These are phyloP conservation scores for Mucor lusitanicus DNA, from an alignment of 371 early-diverging fungal species.

Conservation along the genomic window DNA sequence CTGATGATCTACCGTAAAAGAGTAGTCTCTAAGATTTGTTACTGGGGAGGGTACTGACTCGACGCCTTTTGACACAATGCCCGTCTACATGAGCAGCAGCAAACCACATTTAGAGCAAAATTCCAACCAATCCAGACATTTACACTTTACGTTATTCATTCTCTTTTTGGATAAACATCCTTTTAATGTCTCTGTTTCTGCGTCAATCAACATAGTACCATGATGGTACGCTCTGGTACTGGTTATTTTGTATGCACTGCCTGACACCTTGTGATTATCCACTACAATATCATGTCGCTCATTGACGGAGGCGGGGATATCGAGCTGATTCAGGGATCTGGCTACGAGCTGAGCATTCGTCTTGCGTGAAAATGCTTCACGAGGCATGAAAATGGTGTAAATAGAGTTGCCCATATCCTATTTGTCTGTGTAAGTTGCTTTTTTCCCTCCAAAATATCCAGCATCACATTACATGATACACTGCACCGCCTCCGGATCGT, in stretches of 20 bases:
- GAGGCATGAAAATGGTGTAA: constrained; percentile 94
- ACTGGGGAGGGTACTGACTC: constrained; percentile 89
- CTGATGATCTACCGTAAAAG: constrained; percentile 80
- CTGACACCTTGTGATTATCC: constrained; percentile 82
- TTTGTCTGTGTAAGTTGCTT: neutral
- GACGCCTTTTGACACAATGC: constrained; percentile 83
- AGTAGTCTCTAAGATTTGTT: constrained; percentile 77
- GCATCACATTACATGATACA: constrained; percentile 81
- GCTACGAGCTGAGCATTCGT: constrained; percentile 81
- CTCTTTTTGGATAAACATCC: constrained; percentile 44
- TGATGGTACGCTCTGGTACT: constrained; percentile 89
- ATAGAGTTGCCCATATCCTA: constrained; percentile 95
- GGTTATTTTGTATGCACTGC: constrained; percentile 93
- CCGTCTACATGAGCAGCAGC: constrained; percentile 24
- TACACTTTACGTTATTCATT: constrained; percentile 29
- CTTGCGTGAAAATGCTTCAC: constrained; percentile 76
- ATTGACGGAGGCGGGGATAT: constrained; percentile 88
- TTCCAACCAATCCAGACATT: neutral
- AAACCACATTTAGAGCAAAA: neutral
- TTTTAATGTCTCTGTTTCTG: constrained; percentile 73
- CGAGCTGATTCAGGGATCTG: constrained; percentile 73
- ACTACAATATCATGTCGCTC: constrained; percentile 90
- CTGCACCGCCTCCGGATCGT: constrained; percentile 95
- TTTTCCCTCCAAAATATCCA: neutral
- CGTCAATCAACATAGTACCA: constrained; percentile 96